Percentiles rank a stretch among this genome's conserved stretches.
Evolutionary conservation across 768 basidiomycete genomes (phyloP).

Genomic region (Collybiopsis luxurians): DNA sequence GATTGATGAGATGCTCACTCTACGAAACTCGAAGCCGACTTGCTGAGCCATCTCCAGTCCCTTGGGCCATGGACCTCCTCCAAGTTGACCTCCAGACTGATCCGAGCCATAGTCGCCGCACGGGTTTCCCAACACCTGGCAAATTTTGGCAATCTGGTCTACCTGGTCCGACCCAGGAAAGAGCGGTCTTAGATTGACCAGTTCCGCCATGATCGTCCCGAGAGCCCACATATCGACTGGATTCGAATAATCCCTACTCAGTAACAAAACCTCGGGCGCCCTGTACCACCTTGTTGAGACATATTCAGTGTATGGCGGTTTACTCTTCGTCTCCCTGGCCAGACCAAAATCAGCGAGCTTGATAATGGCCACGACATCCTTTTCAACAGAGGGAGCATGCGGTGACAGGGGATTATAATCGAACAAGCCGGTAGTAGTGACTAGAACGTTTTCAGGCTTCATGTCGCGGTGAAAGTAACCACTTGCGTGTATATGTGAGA

Average conservation of each 20-base stretch:
- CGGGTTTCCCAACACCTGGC: constrained; percentile 93
- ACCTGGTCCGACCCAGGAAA: constrained; percentile 93
- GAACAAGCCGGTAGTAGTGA: constrained; percentile 93
- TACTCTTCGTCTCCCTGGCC: constrained; percentile 82
- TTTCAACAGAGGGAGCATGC: constrained; percentile 67
- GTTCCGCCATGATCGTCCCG: constrained; percentile 96
- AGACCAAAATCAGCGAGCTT: constrained; percentile 99
- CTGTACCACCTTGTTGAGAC: constrained; percentile 99
- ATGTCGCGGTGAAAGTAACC: constrained; percentile 99
- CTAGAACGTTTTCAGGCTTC: constrained; percentile 99
- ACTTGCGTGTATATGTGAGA: constrained; percentile 86
- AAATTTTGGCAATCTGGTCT: constrained; percentile 90
- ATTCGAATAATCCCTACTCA: constrained; percentile 90
- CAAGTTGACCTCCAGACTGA: constrained; percentile 59
- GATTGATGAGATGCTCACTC: constrained; percentile 48
- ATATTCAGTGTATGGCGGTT: constrained; percentile 97
- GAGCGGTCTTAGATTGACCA: constrained; percentile 90
- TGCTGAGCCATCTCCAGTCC: constrained; percentile 86
- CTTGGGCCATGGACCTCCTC: constrained; percentile 85
- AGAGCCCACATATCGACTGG: constrained; percentile 99
- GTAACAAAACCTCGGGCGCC: constrained; percentile 92
- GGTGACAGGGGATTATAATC: constrained; percentile 88
- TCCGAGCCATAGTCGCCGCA: constrained; percentile 80
- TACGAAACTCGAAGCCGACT: constrained; percentile 86
- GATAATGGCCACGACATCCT: constrained; percentile 94